Evolutionary conservation across 306 rosid species (phyloP), one percentile per base, ranked within the genome.

Genomic region (Castanea crenata): DNA sequence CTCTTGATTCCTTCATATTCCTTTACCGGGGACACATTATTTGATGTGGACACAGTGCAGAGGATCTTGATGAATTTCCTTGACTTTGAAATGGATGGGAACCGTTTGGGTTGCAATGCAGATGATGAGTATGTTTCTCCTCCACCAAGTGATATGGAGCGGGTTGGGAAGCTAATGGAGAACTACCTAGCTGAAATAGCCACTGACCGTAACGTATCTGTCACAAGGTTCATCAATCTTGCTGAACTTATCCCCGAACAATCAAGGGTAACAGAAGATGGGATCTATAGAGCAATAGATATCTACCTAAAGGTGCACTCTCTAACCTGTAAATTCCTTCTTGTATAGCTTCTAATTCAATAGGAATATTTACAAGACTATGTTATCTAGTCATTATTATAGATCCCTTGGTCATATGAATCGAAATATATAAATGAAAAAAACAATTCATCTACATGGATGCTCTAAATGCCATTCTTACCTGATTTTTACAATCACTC

Each of bases 201-300:
- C 55, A 83, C 96, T 0, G 99, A 96, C 34, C 79, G 88, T 10
- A 91, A 93, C 79, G 80, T 96, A 85, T 76, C 92, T 4, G 92
- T 91, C 35, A 64, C 90, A 2, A 96, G 86, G 69, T 91, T 96
- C 87, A 85, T 78, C 63, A 79, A 80, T 77, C 81, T 93, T 63
- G 96, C 90, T 67, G 99, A 96, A 83, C 86, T 90, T 19, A 87
- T 93, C 79, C 99, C 99, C 15, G 91, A 93, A 83, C 94, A 90
- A 79, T 85, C 98, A 55, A 93, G 90, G 88, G 89, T 81, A 69
- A 81, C 90, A 8, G 98, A 96, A 82, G 99, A 93, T 85, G 98
- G 96, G 31, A 96, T 96, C 83, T 96, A 96, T 59, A 89, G 98
- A 81, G 94, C 96, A 82, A 78, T 89, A 55, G 99, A 96, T 84